These are phyloP conservation scores for Trypanosoma platydactyli DNA, from an alignment of 208 protist genomes.

Conservation along the genomic window DNA sequence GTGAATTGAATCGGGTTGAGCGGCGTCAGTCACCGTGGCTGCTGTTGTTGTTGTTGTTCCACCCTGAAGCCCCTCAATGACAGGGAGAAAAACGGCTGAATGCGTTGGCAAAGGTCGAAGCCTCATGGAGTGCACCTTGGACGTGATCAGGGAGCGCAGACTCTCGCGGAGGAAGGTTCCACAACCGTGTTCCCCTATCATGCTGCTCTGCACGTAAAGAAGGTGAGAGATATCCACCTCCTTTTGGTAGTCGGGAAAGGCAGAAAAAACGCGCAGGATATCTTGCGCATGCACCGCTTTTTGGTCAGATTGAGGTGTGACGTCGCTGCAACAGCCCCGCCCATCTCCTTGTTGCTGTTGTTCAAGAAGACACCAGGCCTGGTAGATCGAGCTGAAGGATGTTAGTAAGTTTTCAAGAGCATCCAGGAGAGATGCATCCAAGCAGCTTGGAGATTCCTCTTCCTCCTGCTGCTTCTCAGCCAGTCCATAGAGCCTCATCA, in stretches of 20 bases:
- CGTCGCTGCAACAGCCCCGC: too few species aligned
- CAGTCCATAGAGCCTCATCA: conserved; percentile 44
- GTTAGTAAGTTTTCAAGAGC: conserved; percentile 54
- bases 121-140: conserved; percentile 22
- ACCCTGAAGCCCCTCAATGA: neutral
- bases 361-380: conserved; percentile 22
- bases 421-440: conserved; percentile 40
- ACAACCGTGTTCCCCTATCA: neutral
- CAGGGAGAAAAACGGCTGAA: conserved; percentile 25
- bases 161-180: conserved; percentile 1
- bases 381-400: conserved; percentile 54
- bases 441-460: conserved; percentile 38
- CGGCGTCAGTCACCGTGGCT: neutral
- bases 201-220: conserved; percentile 38
- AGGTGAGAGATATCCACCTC: conserved; percentile 77
- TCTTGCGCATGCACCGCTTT: conserved; percentile 30
- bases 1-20: neutral
- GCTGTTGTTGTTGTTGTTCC: neutral
- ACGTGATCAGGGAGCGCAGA: conserved; percentile 20
- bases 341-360: conserved; percentile 1
- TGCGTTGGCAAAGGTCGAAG: conserved; percentile 24
- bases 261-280: conserved; percentile 29
- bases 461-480: conserved; percentile 11
- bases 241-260: conserved; percentile 48
- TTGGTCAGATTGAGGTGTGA: neutral